Evolutionary conservation across 1,139 yeast species (phyloP).

Genomic region (Saccharomyces hybrid): DNA sequence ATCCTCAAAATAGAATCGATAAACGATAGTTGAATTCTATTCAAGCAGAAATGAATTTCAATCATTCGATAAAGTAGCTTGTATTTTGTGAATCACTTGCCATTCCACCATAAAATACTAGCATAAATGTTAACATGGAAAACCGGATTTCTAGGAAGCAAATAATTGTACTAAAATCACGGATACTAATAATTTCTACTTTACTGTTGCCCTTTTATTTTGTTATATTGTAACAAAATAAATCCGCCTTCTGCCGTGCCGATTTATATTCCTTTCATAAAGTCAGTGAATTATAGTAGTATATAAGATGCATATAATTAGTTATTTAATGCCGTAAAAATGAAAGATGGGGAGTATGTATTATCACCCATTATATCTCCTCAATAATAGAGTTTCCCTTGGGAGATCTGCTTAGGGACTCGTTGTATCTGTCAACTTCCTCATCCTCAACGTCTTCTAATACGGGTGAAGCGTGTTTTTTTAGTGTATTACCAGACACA

Average conservation of each 20-base stretch:
- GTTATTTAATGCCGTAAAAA: background rate
- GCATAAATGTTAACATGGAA: too few relatives aligned
- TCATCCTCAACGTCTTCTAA: constrained; percentile 30
- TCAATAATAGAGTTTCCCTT: constrained; percentile 22
- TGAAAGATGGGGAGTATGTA: too few relatives aligned
- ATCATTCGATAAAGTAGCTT: too few relatives aligned
- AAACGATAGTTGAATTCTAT: too few relatives aligned
- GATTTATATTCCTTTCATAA: background rate
- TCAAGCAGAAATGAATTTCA: too few relatives aligned
- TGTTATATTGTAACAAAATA: too few relatives aligned
- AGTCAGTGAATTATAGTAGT: background rate
- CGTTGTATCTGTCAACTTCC: constrained; percentile 22
- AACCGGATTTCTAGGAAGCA: too few relatives aligned
- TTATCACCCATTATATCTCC: constrained; percentile 12
- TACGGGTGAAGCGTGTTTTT: constrained; percentile 13
- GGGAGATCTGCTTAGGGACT: constrained; percentile 18
- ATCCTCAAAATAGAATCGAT: background rate
- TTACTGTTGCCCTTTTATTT: too few relatives aligned
- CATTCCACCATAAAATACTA: too few relatives aligned
- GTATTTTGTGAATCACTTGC: too few relatives aligned
- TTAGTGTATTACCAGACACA: background rate
- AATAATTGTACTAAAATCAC: too few relatives aligned
- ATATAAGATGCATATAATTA: background rate
- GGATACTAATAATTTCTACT: too few relatives aligned
- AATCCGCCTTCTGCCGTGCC: background rate